Evolutionary conservation across 2,329 filamentous ascomycete genomes (phyloP).

Genomic region (Neofusicoccum sp.): DNA sequence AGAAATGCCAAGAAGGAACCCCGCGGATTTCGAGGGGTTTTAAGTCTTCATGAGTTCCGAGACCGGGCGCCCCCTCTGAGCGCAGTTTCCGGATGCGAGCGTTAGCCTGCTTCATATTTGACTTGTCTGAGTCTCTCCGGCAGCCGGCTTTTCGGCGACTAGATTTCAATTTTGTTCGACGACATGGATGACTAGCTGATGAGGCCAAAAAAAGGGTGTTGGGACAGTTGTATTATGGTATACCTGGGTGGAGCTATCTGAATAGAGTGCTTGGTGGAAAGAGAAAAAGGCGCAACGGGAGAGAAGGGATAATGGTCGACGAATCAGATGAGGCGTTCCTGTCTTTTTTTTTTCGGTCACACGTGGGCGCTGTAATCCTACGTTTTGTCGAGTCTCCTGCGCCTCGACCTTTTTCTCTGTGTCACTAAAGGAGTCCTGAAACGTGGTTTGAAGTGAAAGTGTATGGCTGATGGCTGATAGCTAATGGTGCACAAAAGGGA

Average conservation of each 20-base stretch:
- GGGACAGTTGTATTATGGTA: neutral
- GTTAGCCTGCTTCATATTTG: slow-evolving; percentile 1
- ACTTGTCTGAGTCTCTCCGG: slow-evolving; percentile 13
- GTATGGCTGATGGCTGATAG: neutral
- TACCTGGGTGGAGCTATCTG: neutral
- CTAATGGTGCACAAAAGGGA: slow-evolving; percentile 7
- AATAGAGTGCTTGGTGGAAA: neutral
- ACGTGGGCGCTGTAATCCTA: neutral
- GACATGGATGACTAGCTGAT: slow-evolving; percentile 10
- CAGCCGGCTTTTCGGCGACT: slow-evolving; percentile 3
- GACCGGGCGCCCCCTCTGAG: neutral
- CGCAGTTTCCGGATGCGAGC: neutral
- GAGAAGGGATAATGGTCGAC: neutral
- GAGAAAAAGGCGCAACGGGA: slow-evolving; percentile 7
- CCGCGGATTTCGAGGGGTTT: slow-evolving; percentile 17
- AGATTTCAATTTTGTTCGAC: slow-evolving; percentile 3
- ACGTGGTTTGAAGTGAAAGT: neutral
- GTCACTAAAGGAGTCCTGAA: neutral
- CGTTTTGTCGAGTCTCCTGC: neutral
- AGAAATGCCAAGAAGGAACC: slow-evolving; percentile 18
- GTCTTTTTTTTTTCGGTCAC: slow-evolving; percentile 2
- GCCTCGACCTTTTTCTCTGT: neutral
- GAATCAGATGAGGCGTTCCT: neutral
- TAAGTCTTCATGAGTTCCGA: neutral
- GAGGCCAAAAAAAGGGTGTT: slow-evolving; percentile 6